These are phyloP conservation scores for Berberis vulgaris DNA, from an alignment of 164 flowering plant species.

Conservation along the genomic window DNA sequence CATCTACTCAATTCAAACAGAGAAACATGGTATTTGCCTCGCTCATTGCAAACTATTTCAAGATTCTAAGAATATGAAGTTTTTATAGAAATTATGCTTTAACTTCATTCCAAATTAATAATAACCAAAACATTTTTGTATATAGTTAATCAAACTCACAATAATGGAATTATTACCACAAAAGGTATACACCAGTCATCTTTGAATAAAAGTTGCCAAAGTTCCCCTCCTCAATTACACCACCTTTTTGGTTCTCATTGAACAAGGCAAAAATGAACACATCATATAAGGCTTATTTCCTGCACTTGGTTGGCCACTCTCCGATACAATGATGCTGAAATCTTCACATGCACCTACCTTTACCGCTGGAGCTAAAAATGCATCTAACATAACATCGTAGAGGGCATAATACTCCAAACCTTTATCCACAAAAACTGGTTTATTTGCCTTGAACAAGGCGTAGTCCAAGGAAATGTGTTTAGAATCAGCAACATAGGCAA, in stretches of 20 bases:
- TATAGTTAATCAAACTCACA: too few species aligned
- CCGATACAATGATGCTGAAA: not conserved
- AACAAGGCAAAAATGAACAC: conserved; percentile 4
- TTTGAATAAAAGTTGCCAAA: conserved; percentile 5
- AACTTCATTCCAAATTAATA: too few species aligned
- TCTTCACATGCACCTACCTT: not conserved
- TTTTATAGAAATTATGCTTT: too few species aligned
- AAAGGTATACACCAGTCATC: conserved; percentile 3
- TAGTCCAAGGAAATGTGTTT: not conserved
- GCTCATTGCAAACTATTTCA: too few species aligned
- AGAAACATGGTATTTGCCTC: too few species aligned
- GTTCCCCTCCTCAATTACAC: conserved; percentile 1
- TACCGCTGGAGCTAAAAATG: not conserved
- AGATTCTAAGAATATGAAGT: too few species aligned
- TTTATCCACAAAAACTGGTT: not conserved
- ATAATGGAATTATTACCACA: not conserved
- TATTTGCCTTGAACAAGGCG: not conserved
- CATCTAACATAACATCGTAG: not conserved
- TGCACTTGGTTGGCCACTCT: conserved; percentile 7
- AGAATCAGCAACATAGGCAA: not conserved
- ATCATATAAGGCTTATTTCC: not conserved
- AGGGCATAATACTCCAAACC: not conserved
- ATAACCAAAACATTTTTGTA: too few species aligned
- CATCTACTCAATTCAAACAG: too few species aligned
- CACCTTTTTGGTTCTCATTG: not conserved